Percentiles rank a stretch among this genome's conserved stretches.
phyloP scores from a whole-genome alignment of 1,139 yeast species.

The Debaryomyces sp. region DNA sequence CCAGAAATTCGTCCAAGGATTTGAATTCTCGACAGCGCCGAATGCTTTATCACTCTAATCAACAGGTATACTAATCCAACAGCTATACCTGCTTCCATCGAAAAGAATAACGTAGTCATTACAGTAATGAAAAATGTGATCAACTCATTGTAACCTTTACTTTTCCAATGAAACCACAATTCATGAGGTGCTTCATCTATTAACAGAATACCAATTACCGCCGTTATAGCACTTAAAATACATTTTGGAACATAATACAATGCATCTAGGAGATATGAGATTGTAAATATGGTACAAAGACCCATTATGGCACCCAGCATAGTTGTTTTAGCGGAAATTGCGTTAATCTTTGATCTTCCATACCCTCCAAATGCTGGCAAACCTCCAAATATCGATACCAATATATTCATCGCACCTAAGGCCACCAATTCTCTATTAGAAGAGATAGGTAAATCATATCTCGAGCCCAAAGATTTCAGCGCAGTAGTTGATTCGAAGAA shows the following conservation, averaged over 20 bases:
- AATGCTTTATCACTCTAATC: conserved; percentile 78
- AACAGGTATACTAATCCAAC: conserved; percentile 83
- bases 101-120: conserved; percentile 71
- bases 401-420: conserved; percentile 73
- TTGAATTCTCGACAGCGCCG: conserved; percentile 87
- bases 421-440: conserved; percentile 82
- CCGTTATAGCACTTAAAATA: conserved; percentile 78
- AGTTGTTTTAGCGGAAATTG: conserved; percentile 83
- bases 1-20: conserved; percentile 84
- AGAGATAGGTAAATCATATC: conserved; percentile 66
- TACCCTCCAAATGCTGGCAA: conserved; percentile 96
- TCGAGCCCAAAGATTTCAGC: conserved; percentile 73
- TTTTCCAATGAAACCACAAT: conserved; percentile 68
- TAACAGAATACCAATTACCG: conserved; percentile 75
- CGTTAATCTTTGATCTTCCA: conserved; percentile 89
- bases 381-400: conserved; percentile 72
- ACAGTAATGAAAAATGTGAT: conserved; percentile 75
- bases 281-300: conserved; percentile 64
- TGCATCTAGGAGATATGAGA: conserved; percentile 60
- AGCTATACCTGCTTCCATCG: conserved; percentile 88
- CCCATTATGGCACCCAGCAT: conserved; percentile 85
- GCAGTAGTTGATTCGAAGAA: conserved; percentile 95
- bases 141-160: conserved; percentile 78
- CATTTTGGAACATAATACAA: conserved; percentile 81
- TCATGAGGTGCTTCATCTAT: conserved; percentile 90